Conservation (phyloP, 2,329 filamentous ascomycete species). For the Monosporascus sp. region DNA sequence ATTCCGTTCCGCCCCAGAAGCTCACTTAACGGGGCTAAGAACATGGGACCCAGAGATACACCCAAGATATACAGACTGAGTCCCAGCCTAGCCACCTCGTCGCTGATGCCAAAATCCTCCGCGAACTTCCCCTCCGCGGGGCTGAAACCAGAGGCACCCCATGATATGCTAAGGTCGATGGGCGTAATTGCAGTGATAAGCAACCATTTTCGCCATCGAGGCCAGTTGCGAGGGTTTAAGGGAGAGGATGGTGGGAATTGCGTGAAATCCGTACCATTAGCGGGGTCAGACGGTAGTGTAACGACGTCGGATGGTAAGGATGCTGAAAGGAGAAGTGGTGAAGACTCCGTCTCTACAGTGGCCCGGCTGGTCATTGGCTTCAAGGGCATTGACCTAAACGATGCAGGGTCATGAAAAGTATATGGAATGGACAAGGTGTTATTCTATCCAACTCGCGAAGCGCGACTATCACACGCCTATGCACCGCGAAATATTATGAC, state of each 20-base stretch:
- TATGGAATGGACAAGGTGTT: too few relatives aligned
- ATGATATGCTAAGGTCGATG: conserved; percentile 30
- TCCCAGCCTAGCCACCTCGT: conserved; percentile 37
- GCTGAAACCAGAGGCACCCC: conserved; percentile 43
- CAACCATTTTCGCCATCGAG: conserved; percentile 28
- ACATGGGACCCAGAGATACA: conserved; percentile 33
- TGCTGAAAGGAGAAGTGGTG: not conserved
- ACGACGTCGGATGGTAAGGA: not conserved
- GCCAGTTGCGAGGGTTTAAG: conserved; percentile 27
- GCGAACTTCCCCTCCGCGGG: conserved; percentile 36
- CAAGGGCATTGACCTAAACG: too few relatives aligned
- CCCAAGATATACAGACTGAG: conserved; percentile 42
- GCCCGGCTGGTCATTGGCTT: too few relatives aligned
- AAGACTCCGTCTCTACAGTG: not conserved
- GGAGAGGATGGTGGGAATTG: not conserved
- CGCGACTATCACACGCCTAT: too few relatives aligned
- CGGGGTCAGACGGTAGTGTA: not conserved
- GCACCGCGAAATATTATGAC: too few relatives aligned
- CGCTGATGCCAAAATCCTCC: conserved; percentile 33
- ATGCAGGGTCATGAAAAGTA: too few relatives aligned
- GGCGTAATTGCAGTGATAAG: conserved; percentile 25
- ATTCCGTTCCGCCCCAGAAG: conserved; percentile 38
- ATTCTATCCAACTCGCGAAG: too few relatives aligned
- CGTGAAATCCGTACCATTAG: not conserved
- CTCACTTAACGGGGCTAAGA: conserved; percentile 29